Percentiles rank a stretch among this genome's conserved stretches.
phyloP scores from a whole-genome alignment of 345 rosid species.

The Lepidium africanum region DNA sequence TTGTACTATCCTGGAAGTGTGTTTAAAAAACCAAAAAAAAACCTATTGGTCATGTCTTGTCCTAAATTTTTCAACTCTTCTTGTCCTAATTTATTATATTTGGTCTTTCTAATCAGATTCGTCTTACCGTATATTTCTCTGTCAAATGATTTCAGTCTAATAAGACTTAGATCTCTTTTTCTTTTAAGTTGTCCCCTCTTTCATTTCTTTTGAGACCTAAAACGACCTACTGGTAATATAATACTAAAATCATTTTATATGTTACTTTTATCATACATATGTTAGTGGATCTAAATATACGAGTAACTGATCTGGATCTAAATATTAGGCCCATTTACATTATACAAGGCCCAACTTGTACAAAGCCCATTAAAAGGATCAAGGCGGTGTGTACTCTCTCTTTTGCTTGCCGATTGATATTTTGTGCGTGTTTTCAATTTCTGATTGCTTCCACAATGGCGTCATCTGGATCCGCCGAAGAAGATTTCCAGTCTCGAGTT shows the following conservation, averaged over 20 bases:
- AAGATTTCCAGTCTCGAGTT: slow-evolving; percentile 47
- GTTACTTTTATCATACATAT: too few species aligned
- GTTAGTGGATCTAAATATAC: background rate
- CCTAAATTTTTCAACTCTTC: too few species aligned
- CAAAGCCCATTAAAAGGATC: background rate
- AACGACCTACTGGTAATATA: background rate
- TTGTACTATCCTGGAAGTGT: too few species aligned
- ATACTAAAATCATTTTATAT: background rate
- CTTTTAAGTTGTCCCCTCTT: slow-evolving; percentile 24
- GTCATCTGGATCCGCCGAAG: slow-evolving; percentile 38
- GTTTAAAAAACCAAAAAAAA: too few species aligned
- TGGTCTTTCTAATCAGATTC: background rate
- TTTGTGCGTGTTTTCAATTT: background rate
- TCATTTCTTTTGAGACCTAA: slow-evolving; percentile 6
- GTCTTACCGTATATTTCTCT: background rate
- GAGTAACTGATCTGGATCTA: background rate
- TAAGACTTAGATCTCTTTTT: slow-evolving; percentile 7
- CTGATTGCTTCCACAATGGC: slow-evolving; percentile 17
- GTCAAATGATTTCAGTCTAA: slow-evolving; percentile 18
- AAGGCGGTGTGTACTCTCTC: slow-evolving; percentile 5
- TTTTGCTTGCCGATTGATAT: background rate
- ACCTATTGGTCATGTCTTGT: too few species aligned
- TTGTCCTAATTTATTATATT: background rate
- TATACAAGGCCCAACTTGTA: background rate
- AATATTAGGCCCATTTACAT: background rate